Conservation (phyloP, 2,329 filamentous ascomycete species). For the Cyphellophora europaea region DNA sequence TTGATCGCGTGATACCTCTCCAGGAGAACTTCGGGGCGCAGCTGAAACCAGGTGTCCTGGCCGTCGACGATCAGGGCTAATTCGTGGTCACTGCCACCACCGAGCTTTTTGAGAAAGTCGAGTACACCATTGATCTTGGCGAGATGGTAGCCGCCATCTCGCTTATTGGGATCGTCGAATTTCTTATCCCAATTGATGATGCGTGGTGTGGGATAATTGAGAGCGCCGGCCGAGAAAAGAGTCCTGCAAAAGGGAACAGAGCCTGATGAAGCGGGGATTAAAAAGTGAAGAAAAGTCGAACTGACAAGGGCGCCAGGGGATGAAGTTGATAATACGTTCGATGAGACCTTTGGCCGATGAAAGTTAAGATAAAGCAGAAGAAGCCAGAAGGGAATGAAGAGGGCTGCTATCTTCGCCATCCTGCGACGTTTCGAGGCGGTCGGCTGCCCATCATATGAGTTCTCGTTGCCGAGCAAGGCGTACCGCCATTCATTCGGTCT, state of each 20-base stretch:
- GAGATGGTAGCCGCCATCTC: conserved; percentile 22
- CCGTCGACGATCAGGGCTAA: conserved; percentile 56
- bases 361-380: not conserved
- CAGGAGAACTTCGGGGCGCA: conserved; percentile 54
- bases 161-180: conserved; percentile 20
- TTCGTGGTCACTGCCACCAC: conserved; percentile 44
- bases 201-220: conserved; percentile 50
- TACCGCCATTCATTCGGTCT: not conserved
- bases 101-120: conserved; percentile 33
- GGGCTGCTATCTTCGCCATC: not conserved
- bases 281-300: conserved; percentile 38
- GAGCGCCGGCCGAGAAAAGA: conserved; percentile 47
- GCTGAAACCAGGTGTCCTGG: conserved; percentile 56
- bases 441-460: not conserved
- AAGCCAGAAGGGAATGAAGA: not conserved
- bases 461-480: not conserved
- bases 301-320: not conserved
- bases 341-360: too few relatives aligned
- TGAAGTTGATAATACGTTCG: not conserved
- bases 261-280: conserved; percentile 38
- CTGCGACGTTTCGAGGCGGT: not conserved
- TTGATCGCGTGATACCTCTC: conserved; percentile 53
- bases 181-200: conserved; percentile 37
- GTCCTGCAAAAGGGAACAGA: conserved; percentile 47
- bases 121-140: conserved; percentile 36